Percentiles rank a stretch among this genome's conserved stretches.
Conservation (phyloP, 2,329 filamentous ascomycete genomes). For the Ophidiomyces ophidiicola region DNA sequence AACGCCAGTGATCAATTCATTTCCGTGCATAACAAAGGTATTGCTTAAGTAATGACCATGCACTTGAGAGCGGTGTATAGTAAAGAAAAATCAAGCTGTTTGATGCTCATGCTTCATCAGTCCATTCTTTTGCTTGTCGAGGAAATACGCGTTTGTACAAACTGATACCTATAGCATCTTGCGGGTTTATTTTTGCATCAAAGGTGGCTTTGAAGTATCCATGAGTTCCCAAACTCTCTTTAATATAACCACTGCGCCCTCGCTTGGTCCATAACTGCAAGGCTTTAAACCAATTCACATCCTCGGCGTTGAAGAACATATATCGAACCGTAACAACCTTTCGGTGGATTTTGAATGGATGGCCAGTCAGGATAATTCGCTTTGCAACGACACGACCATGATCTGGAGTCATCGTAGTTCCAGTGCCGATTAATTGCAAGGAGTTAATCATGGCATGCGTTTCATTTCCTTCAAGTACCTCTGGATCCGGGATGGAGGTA, state of each 20-base stretch:
- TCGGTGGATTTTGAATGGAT: constrained; percentile 98
- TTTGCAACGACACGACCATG: constrained; percentile 73
- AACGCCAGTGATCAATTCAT: constrained; percentile 4
- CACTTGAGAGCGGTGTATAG: background rate
- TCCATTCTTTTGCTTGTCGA: constrained; percentile 47
- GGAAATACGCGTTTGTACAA: constrained; percentile 80
- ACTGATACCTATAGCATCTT: constrained; percentile 86
- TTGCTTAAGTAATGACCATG: background rate
- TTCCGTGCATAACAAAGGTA: constrained; percentile 8
- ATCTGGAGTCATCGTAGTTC: constrained; percentile 71
- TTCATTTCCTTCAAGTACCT: constrained; percentile 33
- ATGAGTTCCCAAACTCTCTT: constrained; percentile 88
- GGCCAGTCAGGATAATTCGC: constrained; percentile 82
- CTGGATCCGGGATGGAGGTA: constrained; percentile 24
- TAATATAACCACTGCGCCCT: constrained; percentile 79
- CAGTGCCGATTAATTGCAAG: constrained; percentile 68
- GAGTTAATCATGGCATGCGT: constrained; percentile 33
- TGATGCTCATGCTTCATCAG: constrained; percentile 17
- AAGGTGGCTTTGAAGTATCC: constrained; percentile 99
- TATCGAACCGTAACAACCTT: constrained; percentile 92
- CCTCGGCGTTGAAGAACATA: constrained; percentile 98
- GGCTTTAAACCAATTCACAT: constrained; percentile 96
- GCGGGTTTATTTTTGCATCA: constrained; percentile 87
- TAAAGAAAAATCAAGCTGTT: background rate
- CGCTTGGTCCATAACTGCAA: constrained; percentile 87